Evolutionary conservation across 2,329 filamentous ascomycete species (phyloP).

Genomic region (Alternaria infectoria): DNA sequence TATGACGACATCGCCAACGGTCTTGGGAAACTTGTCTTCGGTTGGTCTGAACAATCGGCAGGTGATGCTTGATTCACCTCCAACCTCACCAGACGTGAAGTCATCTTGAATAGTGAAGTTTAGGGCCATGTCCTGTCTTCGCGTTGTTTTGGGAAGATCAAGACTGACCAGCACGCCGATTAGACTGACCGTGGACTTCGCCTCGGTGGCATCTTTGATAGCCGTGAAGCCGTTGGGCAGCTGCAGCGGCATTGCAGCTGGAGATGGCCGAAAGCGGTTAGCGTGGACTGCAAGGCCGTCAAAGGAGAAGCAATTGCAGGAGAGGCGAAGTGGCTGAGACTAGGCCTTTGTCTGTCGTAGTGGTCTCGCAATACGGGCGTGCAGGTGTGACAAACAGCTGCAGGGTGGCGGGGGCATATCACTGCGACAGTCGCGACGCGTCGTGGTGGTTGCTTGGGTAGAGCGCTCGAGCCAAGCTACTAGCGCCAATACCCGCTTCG

Average conservation of each 20-base stretch:
- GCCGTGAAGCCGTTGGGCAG: slow-evolving; percentile 51
- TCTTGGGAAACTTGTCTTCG: slow-evolving; percentile 50
- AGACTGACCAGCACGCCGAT: slow-evolving; percentile 75
- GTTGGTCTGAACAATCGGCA: slow-evolving; percentile 33
- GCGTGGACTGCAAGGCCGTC: slow-evolving; percentile 4
- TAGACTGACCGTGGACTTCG: slow-evolving; percentile 58
- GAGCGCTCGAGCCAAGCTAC: slow-evolving; percentile 21
- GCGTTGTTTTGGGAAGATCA: slow-evolving; percentile 59
- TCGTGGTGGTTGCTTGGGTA: slow-evolving; percentile 23
- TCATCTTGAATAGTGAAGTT: slow-evolving; percentile 51
- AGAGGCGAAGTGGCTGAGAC: background rate
- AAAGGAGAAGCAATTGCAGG: background rate
- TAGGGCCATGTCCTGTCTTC: slow-evolving; percentile 56
- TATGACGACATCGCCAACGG: slow-evolving; percentile 69
- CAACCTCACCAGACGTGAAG: slow-evolving; percentile 23
- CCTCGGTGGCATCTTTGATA: slow-evolving; percentile 49
- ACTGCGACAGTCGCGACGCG: background rate
- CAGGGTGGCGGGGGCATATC: background rate
- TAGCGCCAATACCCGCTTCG: slow-evolving; percentile 31
- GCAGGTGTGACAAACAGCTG: background rate
- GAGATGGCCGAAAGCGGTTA: slow-evolving; percentile 21
- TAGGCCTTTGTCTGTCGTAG: background rate
- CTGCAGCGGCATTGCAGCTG: slow-evolving; percentile 20
- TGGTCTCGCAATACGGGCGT: background rate
- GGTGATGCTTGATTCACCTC: slow-evolving; percentile 22